Evolutionary conservation across 179 eudicot species (phyloP).

Genomic region (Corrigiola litoralis): DNA sequence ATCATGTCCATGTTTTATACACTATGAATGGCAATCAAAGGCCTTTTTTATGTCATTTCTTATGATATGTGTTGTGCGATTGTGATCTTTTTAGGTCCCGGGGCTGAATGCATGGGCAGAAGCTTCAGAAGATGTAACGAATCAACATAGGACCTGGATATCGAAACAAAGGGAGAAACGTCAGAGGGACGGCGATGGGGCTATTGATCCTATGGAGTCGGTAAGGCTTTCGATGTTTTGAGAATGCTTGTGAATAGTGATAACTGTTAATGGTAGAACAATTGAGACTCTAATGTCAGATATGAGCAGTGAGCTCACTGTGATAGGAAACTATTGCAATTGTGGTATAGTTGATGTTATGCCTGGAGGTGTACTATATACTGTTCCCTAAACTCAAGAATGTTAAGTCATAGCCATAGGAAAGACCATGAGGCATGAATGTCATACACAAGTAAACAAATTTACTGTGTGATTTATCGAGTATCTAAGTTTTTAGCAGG

Average conservation of each 20-base stretch:
- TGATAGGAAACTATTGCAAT: no score
- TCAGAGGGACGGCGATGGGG: slow-evolving; percentile 51
- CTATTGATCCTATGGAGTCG: slow-evolving; percentile 54
- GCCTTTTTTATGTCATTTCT: neutral
- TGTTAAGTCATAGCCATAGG: no score
- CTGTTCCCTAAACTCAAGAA: no score
- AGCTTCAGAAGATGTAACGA: slow-evolving; percentile 31
- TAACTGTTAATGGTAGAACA: no score
- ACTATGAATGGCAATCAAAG: neutral
- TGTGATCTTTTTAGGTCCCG: slow-evolving; percentile 51
- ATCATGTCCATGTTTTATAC: neutral
- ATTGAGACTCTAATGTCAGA: no score
- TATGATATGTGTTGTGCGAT: no score
- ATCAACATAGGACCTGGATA: slow-evolving; percentile 20
- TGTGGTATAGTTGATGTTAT: neutral
- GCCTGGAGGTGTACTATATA: neutral
- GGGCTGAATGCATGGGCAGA: slow-evolving; percentile 80
- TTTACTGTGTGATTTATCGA: no score
- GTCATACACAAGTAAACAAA: no score
- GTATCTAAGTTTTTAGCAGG: no score
- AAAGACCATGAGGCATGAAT: no score
- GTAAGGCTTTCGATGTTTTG: slow-evolving; percentile 24
- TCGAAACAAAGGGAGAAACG: slow-evolving; percentile 74
- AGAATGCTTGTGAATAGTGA: neutral
- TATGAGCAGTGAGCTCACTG: no score